Base-by-base conservation (phyloP, 2,329 filamentous ascomycete genomes). In the Plectosphaerella sp. region DNA sequence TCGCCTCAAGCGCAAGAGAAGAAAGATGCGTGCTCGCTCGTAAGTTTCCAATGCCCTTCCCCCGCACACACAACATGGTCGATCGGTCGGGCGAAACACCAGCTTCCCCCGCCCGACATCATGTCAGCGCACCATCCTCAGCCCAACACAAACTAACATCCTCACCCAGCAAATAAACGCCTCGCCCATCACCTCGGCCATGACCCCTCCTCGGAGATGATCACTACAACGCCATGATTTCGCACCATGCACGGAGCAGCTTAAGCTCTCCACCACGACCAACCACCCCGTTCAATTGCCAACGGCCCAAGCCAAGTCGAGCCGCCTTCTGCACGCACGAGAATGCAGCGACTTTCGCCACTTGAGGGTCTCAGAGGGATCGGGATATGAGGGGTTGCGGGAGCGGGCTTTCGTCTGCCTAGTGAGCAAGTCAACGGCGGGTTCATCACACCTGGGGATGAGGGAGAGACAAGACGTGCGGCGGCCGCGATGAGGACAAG, bases 1-100 rank as follows among this genome's bases (percentile, higher is more conserved):
- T 72, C 88, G 94, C 79, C 91, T 99, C 78, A 97, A 97, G 89
- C 88, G 92, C 75, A 99, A 99, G 92, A 91, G 94, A 83, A 95
- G 94, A 91, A 99, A 99, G 93, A 96, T 94, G 81, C 87, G 94
- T 76, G 94, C 93, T 70, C 82, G 94, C 82, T 92, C 87, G 94
- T 97, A 84, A 84, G 91, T 80, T 36, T 18, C 16, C 8, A 37
- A 3, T 33, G 18, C 42, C 15, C 16, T 53, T 42, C 42, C 20
- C 47, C 25, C 28, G 28, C 28, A 33, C 28, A 33, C 28, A 33
- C 28, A 33, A 33, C 28, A 33, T 22, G 28, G 3, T 33, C 28
- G 28, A 3, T 12, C 11, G 28, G 28, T 33, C 28, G 28, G 28
- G 28, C 11, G 28, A 33, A 33, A 33, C 28, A 33, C 28, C 22